Evolutionary conservation across 2,329 filamentous ascomycete genomes (phyloP).

Genomic region (Xylariaceae sp.): DNA sequence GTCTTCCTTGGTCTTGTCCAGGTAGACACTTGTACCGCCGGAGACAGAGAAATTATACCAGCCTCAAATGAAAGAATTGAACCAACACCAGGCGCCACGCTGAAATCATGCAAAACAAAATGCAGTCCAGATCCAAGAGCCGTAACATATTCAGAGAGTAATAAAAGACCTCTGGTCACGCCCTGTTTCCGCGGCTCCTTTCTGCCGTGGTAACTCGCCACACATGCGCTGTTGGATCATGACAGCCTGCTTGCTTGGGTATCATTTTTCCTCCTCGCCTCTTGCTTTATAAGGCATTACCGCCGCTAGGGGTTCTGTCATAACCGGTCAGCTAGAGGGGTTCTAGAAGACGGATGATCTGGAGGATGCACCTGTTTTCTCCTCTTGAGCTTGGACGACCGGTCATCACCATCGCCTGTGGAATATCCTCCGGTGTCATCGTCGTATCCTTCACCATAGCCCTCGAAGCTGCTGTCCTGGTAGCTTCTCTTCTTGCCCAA

Average conservation of each 20-base stretch:
- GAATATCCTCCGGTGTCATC: constrained; percentile 69
- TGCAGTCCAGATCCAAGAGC: constrained; percentile 12
- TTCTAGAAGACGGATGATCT: constrained; percentile 27
- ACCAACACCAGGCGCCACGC: constrained; percentile 38
- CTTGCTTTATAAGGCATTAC: constrained; percentile 39
- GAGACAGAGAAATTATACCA: constrained; percentile 8
- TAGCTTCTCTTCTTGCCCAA: constrained; percentile 72
- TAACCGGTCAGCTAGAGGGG: constrained; percentile 40
- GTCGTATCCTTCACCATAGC: constrained; percentile 70
- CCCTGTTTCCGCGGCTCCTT: constrained; percentile 3
- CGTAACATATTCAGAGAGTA: constrained; percentile 7
- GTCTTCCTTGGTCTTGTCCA: not conserved
- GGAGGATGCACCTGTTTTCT: constrained; percentile 59
- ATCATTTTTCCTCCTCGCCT: constrained; percentile 53
- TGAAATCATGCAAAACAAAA: constrained; percentile 32
- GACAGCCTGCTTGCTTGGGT: constrained; percentile 29
- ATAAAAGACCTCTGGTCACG: not conserved
- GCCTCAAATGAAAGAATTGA: constrained; percentile 14
- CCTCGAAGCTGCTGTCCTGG: constrained; percentile 70
- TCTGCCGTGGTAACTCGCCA: constrained; percentile 20
- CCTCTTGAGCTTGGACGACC: constrained; percentile 53
- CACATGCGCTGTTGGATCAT: constrained; percentile 16
- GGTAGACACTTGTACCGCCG: constrained; percentile 1
- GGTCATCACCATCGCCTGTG: constrained; percentile 68
- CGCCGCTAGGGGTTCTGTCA: constrained; percentile 45